These are phyloP conservation scores for Cokeromyces recurvatus DNA, from an alignment of 371 early-diverging fungal species.

Conservation along the genomic window DNA sequence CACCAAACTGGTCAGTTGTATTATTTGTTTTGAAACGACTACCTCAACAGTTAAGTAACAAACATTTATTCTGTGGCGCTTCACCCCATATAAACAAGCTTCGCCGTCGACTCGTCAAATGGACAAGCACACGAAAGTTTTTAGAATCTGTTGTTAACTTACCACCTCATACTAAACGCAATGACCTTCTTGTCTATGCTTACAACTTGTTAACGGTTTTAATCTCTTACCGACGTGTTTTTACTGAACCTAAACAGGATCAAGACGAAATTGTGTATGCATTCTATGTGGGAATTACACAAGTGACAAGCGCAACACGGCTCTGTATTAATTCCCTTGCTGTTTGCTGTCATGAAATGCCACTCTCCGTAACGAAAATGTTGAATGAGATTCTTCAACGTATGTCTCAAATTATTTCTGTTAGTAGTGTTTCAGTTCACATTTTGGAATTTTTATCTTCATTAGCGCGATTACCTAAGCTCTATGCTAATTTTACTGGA, in stretches of 20 bases:
- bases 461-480: constrained; percentile 73
- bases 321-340: constrained; percentile 82
- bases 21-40: constrained; percentile 59
- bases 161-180: constrained; percentile 53
- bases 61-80: constrained; percentile 66
- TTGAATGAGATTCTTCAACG: constrained; percentile 68
- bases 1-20: constrained; percentile 65
- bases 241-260: constrained; percentile 53
- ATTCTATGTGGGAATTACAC: constrained; percentile 74
- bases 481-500: constrained; percentile 82
- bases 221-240: constrained; percentile 72
- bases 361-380: constrained; percentile 69
- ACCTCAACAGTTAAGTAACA: constrained; percentile 65
- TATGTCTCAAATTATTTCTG: constrained; percentile 82
- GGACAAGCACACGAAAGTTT: constrained; percentile 51
- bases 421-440: constrained; percentile 75
- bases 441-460: constrained; percentile 88
- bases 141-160: constrained; percentile 47
- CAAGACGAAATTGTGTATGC: constrained; percentile 74
- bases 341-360: constrained; percentile 81
- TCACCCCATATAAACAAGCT: constrained; percentile 48
- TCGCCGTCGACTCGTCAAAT: constrained; percentile 46
- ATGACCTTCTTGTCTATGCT: constrained; percentile 59
- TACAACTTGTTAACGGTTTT: constrained; percentile 68
- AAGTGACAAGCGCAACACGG: constrained; percentile 69